phyloP scores from a whole-genome alignment of 2,329 filamentous ascomycete genomes.

The Boeremia exigua region DNA sequence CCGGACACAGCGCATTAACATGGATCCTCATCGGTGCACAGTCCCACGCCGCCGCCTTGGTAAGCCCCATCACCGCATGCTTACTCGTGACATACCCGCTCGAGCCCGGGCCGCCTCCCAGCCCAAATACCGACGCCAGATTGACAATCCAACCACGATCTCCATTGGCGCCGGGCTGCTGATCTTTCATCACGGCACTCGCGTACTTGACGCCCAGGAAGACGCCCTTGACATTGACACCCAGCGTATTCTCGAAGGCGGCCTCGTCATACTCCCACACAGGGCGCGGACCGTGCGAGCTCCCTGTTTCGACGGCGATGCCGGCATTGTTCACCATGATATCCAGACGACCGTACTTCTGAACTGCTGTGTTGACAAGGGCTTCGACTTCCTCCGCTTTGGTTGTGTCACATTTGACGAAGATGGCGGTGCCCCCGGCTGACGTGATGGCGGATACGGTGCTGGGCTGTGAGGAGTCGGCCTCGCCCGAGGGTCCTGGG shows the following conservation, averaged over 20 bases:
- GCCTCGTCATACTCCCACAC: constrained; percentile 57
- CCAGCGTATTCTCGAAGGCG: constrained; percentile 53
- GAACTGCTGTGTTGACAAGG: constrained; percentile 49
- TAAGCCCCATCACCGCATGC: constrained; percentile 59
- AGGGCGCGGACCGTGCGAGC: constrained; percentile 29
- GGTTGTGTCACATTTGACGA: constrained; percentile 53
- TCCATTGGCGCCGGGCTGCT: constrained; percentile 46
- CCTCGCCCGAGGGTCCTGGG: constrained; percentile 15
- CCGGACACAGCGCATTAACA: constrained; percentile 62
- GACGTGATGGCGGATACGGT: constrained; percentile 41
- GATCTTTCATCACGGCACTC: constrained; percentile 57
- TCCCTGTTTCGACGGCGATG: constrained; percentile 49
- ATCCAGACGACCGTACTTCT: constrained; percentile 59
- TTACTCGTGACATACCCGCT: constrained; percentile 56
- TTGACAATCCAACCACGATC: constrained; percentile 63
- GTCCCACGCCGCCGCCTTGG: constrained; percentile 57
- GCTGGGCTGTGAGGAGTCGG: constrained; percentile 25
- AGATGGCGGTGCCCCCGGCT: constrained; percentile 43
- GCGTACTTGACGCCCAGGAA: constrained; percentile 57
- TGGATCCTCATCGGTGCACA: constrained; percentile 58
- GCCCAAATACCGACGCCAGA: constrained; percentile 55
- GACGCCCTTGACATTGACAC: constrained; percentile 49
- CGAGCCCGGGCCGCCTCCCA: background rate
- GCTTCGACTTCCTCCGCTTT: constrained; percentile 50
- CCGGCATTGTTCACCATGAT: constrained; percentile 56